These are phyloP conservation scores for Mycena alexandri DNA, from an alignment of 768 basidiomycete genomes.

Conservation along the genomic window DNA sequence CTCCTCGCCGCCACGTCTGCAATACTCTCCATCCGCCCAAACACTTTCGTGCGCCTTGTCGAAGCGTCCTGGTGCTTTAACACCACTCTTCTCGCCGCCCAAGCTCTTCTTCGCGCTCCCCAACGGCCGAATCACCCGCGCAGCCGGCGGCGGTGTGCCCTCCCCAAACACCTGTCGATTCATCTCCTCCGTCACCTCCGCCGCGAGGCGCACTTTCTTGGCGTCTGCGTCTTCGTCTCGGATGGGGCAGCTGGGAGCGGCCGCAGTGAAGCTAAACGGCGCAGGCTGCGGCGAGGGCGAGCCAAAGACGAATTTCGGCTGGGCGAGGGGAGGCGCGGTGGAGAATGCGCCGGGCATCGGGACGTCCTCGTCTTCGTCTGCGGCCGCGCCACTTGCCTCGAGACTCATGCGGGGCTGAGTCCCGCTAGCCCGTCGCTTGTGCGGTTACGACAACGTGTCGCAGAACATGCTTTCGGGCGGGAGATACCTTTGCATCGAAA, in stretches of 20 bases:
- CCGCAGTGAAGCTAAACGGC: conserved; percentile 62
- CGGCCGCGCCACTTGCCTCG: conserved; percentile 26
- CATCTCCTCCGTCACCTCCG: conserved; percentile 86
- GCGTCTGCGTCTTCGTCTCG: conserved; percentile 6
- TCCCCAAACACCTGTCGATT: conserved; percentile 74
- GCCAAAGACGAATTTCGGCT: conserved; percentile 80
- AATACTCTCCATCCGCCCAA: conserved; percentile 85
- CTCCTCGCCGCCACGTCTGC: conserved; percentile 54
- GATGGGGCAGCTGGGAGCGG: not conserved
- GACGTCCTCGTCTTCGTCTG: conserved; percentile 41
- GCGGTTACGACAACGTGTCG: conserved; percentile 16
- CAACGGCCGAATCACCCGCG: conserved; percentile 41
- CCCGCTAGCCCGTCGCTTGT: not conserved
- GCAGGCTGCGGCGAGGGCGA: conserved; percentile 76
- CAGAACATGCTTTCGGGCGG: conserved; percentile 96
- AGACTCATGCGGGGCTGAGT: conserved; percentile 49
- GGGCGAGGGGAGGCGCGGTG: conserved; percentile 21
- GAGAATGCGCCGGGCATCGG: conserved; percentile 52
- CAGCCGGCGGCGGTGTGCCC: conserved; percentile 48
- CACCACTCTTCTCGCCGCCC: conserved; percentile 44
- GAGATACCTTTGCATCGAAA: conserved; percentile 87
- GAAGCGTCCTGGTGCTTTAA: conserved; percentile 47
- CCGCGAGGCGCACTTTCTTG: conserved; percentile 58
- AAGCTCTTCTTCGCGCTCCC: conserved; percentile 46
- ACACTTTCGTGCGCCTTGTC: conserved; percentile 73